A percentile compares a stretch with the other conserved stretches of the same genome.
phyloP scores from a whole-genome alignment of 2,329 filamentous ascomycete genomes.

The Fusarium dlaminii region DNA sequence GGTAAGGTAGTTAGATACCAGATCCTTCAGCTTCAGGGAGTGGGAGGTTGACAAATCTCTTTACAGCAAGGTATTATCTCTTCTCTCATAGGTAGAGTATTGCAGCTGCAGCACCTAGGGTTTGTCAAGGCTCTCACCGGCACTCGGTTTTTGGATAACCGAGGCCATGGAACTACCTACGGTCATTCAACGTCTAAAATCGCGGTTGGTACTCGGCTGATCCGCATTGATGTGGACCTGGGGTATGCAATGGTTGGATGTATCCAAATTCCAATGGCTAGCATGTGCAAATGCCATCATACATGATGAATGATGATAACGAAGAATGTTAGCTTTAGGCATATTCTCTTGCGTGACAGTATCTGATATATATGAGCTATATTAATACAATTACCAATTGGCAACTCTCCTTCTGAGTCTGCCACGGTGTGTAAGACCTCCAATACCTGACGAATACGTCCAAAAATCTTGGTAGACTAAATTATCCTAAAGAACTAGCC shows the following conservation, averaged over 20 bases:
- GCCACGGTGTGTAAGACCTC: background rate
- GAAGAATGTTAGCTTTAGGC: background rate
- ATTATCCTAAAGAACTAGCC: background rate
- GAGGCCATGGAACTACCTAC: slow-evolving; percentile 23
- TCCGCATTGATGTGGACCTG: slow-evolving; percentile 17
- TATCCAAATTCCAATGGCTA: background rate
- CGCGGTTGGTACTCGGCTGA: slow-evolving; percentile 31
- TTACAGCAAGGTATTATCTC: background rate
- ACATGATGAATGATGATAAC: background rate
- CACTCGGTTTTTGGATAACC: slow-evolving; percentile 39
- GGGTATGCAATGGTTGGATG: slow-evolving; percentile 13
- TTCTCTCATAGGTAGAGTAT: background rate
- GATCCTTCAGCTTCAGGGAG: background rate
- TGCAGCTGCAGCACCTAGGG: background rate
- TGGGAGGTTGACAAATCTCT: background rate
- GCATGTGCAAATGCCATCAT: slow-evolving; percentile 33
- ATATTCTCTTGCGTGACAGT: no score
- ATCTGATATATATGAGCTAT: background rate
- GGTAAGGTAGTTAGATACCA: background rate
- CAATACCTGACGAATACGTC: background rate
- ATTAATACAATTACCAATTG: background rate
- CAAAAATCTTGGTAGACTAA: background rate
- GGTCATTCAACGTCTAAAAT: slow-evolving; percentile 3
- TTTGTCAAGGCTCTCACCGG: slow-evolving; percentile 18
- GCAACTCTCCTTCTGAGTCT: no score